phyloP scores from a whole-genome alignment of 371 early-diverging fungal species.

The Modicella reniformis region DNA sequence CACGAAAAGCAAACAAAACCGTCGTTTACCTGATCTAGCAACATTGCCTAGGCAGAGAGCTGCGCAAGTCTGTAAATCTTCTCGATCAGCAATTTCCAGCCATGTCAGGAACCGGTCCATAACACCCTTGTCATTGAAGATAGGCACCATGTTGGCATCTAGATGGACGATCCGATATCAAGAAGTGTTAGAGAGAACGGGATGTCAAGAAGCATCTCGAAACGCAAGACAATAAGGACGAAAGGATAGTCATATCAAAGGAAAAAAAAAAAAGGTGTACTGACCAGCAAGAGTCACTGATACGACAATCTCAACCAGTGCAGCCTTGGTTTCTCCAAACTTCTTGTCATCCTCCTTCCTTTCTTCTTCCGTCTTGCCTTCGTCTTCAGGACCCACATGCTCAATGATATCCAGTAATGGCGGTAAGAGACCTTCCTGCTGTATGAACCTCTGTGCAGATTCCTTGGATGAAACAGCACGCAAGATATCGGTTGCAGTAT shows the following conservation, averaged over 20 bases:
- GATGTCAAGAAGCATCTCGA: too few relatives aligned
- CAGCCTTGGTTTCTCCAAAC: slow-evolving; percentile 58
- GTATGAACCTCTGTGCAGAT: slow-evolving; percentile 57
- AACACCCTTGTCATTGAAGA: slow-evolving; percentile 58
- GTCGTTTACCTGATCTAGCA: slow-evolving; percentile 65
- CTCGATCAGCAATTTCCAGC: slow-evolving; percentile 56
- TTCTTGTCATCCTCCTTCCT: slow-evolving; percentile 56
- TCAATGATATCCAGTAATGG: slow-evolving; percentile 60
- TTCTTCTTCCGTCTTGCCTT: slow-evolving; percentile 61
- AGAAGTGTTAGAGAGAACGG: background rate
- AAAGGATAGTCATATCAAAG: too few relatives aligned
- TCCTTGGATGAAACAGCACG: slow-evolving; percentile 47
- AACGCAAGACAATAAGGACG: too few relatives aligned
- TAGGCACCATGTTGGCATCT: slow-evolving; percentile 62
- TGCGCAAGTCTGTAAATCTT: slow-evolving; percentile 59
- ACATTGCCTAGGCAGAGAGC: slow-evolving; percentile 70
- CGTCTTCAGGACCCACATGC: slow-evolving; percentile 50
- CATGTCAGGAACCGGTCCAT: slow-evolving; percentile 60
- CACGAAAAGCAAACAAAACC: background rate
- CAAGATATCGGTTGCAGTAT: slow-evolving; percentile 35
- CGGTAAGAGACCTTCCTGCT: slow-evolving; percentile 53
- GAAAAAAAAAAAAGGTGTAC: background rate
- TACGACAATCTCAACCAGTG: slow-evolving; percentile 58
- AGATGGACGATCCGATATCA: background rate
- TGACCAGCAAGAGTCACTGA: slow-evolving; percentile 62